A percentile compares a stretch with the other conserved stretches of the same genome.
These are phyloP conservation scores for Acanthamoeba triangularis DNA, from an alignment of 208 protist genomes.

Conservation along the genomic window DNA sequence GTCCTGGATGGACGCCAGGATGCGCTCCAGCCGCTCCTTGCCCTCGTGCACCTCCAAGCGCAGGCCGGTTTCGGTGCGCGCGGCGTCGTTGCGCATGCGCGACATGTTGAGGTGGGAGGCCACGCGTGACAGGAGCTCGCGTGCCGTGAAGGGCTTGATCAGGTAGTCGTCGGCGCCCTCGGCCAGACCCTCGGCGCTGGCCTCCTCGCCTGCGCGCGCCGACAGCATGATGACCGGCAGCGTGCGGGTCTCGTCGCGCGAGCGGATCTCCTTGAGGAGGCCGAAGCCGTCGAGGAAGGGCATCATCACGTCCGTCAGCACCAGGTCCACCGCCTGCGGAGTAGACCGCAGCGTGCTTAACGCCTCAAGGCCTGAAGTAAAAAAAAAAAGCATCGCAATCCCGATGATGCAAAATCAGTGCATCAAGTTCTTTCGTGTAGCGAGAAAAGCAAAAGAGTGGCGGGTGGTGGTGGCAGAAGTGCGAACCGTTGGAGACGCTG, in stretches of 20 bases:
- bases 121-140: constrained; percentile 68
- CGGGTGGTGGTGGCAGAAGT: background rate
- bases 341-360: background rate
- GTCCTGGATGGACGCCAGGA: constrained; percentile 33
- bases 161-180: constrained; percentile 81
- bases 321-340: constrained; percentile 41
- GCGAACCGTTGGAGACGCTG: constrained; percentile 41
- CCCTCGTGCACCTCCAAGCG: background rate
- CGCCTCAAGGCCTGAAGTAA: background rate
- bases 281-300: constrained; percentile 78
- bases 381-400: too few relatives aligned
- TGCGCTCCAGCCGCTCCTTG: constrained; percentile 69
- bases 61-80: background rate
- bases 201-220: constrained; percentile 77
- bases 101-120: constrained; percentile 43
- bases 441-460: too few relatives aligned
- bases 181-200: constrained; percentile 34
- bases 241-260: background rate
- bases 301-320: constrained; percentile 82
- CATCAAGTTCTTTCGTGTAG: too few relatives aligned
- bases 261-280: constrained; percentile 56
- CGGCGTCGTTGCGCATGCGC: background rate
- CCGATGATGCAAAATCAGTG: too few relatives aligned
- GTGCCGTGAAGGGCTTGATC: constrained; percentile 76
- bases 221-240: constrained; percentile 79